These are phyloP conservation scores for Pogostemon cablin DNA, from an alignment of 257 asterid genomes.

Conservation along the genomic window DNA sequence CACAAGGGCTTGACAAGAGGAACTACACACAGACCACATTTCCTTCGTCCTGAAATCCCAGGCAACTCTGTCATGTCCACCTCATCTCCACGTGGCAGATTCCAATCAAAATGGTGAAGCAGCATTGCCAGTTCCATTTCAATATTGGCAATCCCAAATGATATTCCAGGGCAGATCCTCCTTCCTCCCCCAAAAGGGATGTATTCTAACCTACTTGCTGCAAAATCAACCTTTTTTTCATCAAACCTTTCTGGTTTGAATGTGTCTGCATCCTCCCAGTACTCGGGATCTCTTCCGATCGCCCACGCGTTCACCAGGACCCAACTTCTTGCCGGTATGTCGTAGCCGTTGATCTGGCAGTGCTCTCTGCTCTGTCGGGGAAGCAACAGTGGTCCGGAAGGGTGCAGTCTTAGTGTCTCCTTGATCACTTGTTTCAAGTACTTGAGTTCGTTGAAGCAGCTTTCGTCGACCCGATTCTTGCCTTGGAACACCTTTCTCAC, in stretches of 20 bases:
- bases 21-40: slow-evolving; percentile 2
- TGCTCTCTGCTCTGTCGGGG: not conserved
- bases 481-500: no score
- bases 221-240: no score
- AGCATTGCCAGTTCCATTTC: slow-evolving; percentile 30
- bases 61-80: slow-evolving; percentile 30
- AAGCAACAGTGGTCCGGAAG: not conserved
- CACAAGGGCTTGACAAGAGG: slow-evolving; percentile 19
- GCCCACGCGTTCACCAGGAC: no score
- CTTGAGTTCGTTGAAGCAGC: not conserved
- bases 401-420: not conserved
- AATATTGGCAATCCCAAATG: slow-evolving; percentile 18
- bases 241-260: no score
- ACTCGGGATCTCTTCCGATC: no score
- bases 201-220: not conserved
- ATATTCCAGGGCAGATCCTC: slow-evolving; percentile 38
- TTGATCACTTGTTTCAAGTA: not conserved
- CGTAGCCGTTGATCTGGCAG: not conserved
- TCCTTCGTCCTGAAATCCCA: slow-evolving; percentile 21
- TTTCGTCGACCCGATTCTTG: no score
- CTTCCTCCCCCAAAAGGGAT: slow-evolving; percentile 43
- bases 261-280: no score
- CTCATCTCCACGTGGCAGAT: slow-evolving; percentile 30
- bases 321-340: not conserved
- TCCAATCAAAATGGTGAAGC: slow-evolving; percentile 40